Base-by-base conservation (phyloP, 2,329 filamentous ascomycete genomes). In the Arthrobotrys sphaeroides region DNA sequence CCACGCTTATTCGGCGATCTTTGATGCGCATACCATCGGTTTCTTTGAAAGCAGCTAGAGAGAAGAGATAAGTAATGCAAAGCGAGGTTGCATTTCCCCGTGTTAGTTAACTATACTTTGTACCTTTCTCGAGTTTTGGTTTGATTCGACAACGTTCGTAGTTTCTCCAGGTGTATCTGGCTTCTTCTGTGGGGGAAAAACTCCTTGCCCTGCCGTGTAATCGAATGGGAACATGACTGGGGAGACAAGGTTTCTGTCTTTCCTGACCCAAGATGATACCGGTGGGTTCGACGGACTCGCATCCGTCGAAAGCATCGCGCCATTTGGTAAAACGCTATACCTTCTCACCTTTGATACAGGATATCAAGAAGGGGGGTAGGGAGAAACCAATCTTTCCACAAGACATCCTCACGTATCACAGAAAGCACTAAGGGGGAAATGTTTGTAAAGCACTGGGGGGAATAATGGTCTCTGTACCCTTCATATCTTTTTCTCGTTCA, bases 401-500 rank as follows among this genome's bases (percentile, higher is more conserved):
- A 72, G 61, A 75, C 76, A 77, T 77, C 66, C 77, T 78, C 72
- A 75, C 61, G 40, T 55, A 62, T 68, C 64, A 67, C 62, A 64
- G 45, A 61, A 68, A 47, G 26, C n/a, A 38, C 10, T 28, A 60
- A 73, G 73, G 79, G 76, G 77, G 40, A 36, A 47, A 73, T 57
- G 49, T 69, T 66, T 70, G 77, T 47, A 67, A 77, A 79, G 78
- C 82, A 79, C 81, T 80, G 79, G 81, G 78, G 81, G 82, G 83
- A 81, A n/a, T 80, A 83, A 82, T 84, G 82, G 82, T 81, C 82
- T 83, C 84, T 85, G 89, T 96, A 97, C 94, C 93, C 93, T 96
- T 96, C 94, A 98, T 97, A 82, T 98, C 95, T 84, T 94, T 94
- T 84, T 98, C 95, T 83, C 92, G 90, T 84, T 98, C 94, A 82